Percentiles rank a stretch among this genome's conserved stretches.
phyloP scores from a whole-genome alignment of 768 basidiomycete species.

The Candolleomyces aberdarensis region DNA sequence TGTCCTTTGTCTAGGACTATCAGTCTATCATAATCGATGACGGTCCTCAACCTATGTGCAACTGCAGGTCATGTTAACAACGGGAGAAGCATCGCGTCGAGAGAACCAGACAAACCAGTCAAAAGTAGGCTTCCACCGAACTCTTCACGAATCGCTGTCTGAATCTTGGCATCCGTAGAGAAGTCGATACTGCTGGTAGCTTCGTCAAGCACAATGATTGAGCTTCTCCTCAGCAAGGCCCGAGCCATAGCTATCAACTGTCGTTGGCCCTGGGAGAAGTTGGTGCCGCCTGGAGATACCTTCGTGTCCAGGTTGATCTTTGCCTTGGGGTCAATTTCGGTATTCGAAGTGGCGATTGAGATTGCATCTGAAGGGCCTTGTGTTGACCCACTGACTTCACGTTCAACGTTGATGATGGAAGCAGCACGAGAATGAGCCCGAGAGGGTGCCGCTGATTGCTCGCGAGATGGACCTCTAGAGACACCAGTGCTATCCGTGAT shows the following conservation, averaged over 20 bases:
- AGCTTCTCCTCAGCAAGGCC: conserved; percentile 66
- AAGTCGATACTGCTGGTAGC: conserved; percentile 87
- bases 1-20: conserved; percentile 76
- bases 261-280: conserved; percentile 91
- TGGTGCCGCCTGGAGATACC: conserved; percentile 82
- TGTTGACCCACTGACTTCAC: conserved; percentile 24
- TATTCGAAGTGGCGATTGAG: conserved; percentile 40
- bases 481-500: conserved; percentile 46
- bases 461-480: conserved; percentile 50
- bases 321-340: conserved; percentile 55
- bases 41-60: conserved; percentile 71
- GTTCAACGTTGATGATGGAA: conserved; percentile 38
- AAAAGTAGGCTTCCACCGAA: conserved; percentile 73
- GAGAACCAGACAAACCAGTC: conserved; percentile 48
- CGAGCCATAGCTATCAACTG: conserved; percentile 88
- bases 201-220: conserved; percentile 78
- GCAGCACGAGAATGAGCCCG: conserved; percentile 40
- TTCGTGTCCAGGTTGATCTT: conserved; percentile 69
- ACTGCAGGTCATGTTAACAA: conserved; percentile 28
- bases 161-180: conserved; percentile 87
- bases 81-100: background rate
- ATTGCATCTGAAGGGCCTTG: conserved; percentile 17
- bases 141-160: conserved; percentile 82
- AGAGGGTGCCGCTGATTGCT: conserved; percentile 45
- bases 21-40: conserved; percentile 79